Percentiles rank a stretch among this genome's conserved stretches.
Evolutionary conservation across 805 yeast species (phyloP).

Genomic region (Dipodascus albidus): DNA sequence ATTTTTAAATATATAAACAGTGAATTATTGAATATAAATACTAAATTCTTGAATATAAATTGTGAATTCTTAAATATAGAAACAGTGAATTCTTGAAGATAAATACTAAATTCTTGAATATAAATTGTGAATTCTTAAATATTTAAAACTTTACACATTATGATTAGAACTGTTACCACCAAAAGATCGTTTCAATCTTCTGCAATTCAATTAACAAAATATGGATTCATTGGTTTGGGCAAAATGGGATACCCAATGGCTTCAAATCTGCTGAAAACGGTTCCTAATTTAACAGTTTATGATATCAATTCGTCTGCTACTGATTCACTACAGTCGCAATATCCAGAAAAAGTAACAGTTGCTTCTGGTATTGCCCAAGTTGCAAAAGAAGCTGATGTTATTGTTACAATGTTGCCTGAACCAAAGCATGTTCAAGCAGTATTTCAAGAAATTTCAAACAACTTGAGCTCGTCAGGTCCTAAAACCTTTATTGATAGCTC

Average conservation of each 20-base stretch:
- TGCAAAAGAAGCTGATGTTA: conserved; percentile 18
- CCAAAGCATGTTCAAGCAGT: conserved; percentile 37
- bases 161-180: too few relatives aligned
- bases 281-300: conserved; percentile 32
- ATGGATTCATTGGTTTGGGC: conserved; percentile 47
- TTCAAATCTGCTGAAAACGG: conserved; percentile 31
- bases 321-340: conserved; percentile 9
- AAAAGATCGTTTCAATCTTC: not conserved
- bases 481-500: conserved; percentile 37
- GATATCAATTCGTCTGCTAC: conserved; percentile 29
- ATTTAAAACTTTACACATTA: too few relatives aligned
- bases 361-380: conserved; percentile 16
- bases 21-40: too few relatives aligned
- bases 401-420: conserved; percentile 45
- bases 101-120: too few relatives aligned
- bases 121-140: too few relatives aligned
- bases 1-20: too few relatives aligned
- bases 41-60: too few relatives aligned
- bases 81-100: too few relatives aligned
- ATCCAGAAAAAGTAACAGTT: conserved; percentile 16
- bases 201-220: conserved; percentile 10
- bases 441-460: conserved; percentile 23
- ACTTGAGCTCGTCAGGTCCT: conserved; percentile 4
- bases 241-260: conserved; percentile 51
- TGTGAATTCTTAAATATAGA: too few relatives aligned